A percentile compares a stretch with the other conserved stretches of the same genome.
Evolutionary conservation across 192 early-diverging fungal species (phyloP).

Genomic region (Paraglomus brasilianum): DNA sequence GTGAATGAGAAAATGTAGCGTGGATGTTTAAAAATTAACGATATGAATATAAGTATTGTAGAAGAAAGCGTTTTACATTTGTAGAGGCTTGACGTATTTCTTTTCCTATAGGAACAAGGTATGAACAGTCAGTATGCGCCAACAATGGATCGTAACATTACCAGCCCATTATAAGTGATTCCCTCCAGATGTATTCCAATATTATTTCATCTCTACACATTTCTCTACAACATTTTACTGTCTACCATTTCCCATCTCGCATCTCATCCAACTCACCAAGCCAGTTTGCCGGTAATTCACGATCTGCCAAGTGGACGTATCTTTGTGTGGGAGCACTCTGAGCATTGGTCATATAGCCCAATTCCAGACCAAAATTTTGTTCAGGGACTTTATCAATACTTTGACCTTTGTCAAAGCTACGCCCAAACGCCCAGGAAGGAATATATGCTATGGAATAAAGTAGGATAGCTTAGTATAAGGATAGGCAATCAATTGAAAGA

Average conservation of each 20-base stretch:
- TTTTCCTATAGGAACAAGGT: too few relatives aligned
- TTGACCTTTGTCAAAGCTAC: constrained; percentile 62
- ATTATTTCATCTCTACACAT: too few relatives aligned
- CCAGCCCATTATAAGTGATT: too few relatives aligned
- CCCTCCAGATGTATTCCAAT: too few relatives aligned
- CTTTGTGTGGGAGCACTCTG: constrained; percentile 51
- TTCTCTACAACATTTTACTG: too few relatives aligned
- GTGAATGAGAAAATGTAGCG: background rate
- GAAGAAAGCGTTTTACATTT: too few relatives aligned
- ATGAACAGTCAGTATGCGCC: too few relatives aligned
- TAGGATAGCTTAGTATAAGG: background rate
- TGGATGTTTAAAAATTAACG: background rate
- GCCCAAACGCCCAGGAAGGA: constrained; percentile 74
- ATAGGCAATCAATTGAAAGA: background rate
- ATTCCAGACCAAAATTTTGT: constrained; percentile 58
- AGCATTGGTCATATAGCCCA: constrained; percentile 48
- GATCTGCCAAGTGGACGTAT: constrained; percentile 48
- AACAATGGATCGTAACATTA: too few relatives aligned
- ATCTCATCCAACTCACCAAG: background rate
- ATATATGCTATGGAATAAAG: constrained; percentile 53
- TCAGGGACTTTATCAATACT: constrained; percentile 62
- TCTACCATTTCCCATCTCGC: background rate
- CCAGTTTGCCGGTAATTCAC: constrained; percentile 20
- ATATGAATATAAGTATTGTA: too few relatives aligned
- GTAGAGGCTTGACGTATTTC: too few relatives aligned